Base-by-base conservation (phyloP, 306 rosid species). In the Ormosia semicastrata region DNA sequence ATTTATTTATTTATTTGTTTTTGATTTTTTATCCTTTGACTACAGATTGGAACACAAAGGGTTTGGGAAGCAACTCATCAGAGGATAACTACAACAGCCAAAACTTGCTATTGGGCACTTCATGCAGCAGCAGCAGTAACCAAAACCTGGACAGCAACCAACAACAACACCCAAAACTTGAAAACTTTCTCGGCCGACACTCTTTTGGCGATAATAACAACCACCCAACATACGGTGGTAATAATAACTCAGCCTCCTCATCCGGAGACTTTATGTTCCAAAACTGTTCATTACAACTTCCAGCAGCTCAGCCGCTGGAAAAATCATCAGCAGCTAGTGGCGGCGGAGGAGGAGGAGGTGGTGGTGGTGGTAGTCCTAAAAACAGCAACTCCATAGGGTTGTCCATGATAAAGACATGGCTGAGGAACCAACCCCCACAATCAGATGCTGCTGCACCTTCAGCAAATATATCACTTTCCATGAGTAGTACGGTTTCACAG, bases 341-440 rank as follows among this genome's bases (percentile, higher is more conserved):
- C 3, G 53, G 72, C 4, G 53, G 10, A 43, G n/a, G 52, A 15
- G 15, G 53, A 7, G 47, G 56, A 56, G 67, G 30, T n/a, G 54
- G 13, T 4, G 52, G 30, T 57, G 71, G 18, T 10, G 71, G 71
- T 3, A 65, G 71, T 39, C 10, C 71, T 5, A 78, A 15, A 29
- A 59, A 66, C 4, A 59, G 33, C 14, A 82, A 62, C 79, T 82
- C 87, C 33, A 88, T 91, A 52, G 93, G 95, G 77, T 74, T 91
- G n/a, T 91, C 95, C 1, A 89, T 91, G 93, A 89, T 91, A 72
- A 91, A 91, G 82, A 86, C 95, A 13, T 89, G 93, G 95, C 79
- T 89, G 32, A 87, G 93, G 67, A 91, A 85, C 72, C 95, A 89
- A 81, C 90, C 94, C 10, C 15, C 82, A 4, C 83, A 75, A 10